These are phyloP conservation scores for Venturiaceae sp. DNA, from an alignment of 2,329 filamentous ascomycete species.

Conservation along the genomic window DNA sequence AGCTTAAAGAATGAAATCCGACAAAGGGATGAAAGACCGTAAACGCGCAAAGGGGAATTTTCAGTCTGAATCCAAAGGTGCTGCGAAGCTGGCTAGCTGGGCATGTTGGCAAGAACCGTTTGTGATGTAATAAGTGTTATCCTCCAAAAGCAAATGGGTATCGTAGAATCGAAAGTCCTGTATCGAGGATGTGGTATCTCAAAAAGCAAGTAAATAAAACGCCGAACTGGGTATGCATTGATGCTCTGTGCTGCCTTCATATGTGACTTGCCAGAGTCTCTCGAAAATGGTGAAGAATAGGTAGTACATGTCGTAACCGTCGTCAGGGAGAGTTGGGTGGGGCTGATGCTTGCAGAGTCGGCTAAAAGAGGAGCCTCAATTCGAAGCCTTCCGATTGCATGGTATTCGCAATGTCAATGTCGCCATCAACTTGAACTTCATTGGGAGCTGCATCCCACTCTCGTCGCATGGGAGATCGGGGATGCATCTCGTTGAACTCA, in stretches of 20 bases:
- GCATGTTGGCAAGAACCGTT: background rate
- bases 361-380: constrained; percentile 36
- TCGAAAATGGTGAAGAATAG: background rate
- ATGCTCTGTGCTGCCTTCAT: background rate
- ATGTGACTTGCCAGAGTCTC: background rate
- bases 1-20: background rate
- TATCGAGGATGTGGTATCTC: background rate
- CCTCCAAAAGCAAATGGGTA: constrained; percentile 6
- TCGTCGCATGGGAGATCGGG: constrained; percentile 36
- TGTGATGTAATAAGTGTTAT: background rate
- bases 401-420: constrained; percentile 32
- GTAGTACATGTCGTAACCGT: constrained; percentile 1
- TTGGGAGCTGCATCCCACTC: constrained; percentile 42
- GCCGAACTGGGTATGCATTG: background rate
- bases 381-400: constrained; percentile 36
- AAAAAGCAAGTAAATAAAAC: background rate
- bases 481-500: constrained; percentile 55
- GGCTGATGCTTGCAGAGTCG: background rate
- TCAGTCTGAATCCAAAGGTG: background rate
- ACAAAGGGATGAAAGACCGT: no score
- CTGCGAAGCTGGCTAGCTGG: background rate
- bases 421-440: constrained; percentile 39
- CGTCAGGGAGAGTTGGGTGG: background rate
- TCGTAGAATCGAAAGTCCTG: constrained; percentile 6
- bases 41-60: no score